A percentile compares a stretch with the other conserved stretches of the same genome.
Conservation (phyloP, 805 yeast genomes). For the Ogataea pilisensis region DNA sequence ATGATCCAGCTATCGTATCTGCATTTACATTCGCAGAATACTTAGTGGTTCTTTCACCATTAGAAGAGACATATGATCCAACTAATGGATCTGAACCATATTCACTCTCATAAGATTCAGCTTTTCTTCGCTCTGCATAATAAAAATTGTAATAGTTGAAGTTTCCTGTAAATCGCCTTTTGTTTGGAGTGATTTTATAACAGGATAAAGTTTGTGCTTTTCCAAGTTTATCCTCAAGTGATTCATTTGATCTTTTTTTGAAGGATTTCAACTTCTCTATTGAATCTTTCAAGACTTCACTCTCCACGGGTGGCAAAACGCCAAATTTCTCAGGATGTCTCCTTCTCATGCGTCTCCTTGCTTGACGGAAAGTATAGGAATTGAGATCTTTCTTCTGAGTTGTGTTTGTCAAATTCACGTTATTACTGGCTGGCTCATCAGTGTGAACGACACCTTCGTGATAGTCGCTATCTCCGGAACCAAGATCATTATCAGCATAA, state of each 20-base stretch:
- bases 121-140: constrained; percentile 10
- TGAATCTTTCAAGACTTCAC: neutral
- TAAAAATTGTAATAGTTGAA: constrained; percentile 16
- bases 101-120: constrained; percentile 7
- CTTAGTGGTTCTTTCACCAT: constrained; percentile 8
- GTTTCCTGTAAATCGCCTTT: constrained; percentile 13
- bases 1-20: constrained; percentile 31
- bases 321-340: neutral
- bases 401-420: neutral
- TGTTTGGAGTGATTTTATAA: constrained; percentile 2
- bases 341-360: neutral
- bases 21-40: constrained; percentile 1
- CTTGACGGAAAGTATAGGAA: neutral
- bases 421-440: neutral
- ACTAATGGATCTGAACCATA: constrained; percentile 11
- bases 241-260: neutral
- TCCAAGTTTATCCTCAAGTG: neutral
- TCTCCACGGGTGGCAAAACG: neutral
- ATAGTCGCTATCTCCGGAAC: too few relatives aligned
- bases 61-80: constrained; percentile 16
- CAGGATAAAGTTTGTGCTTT: constrained; percentile 9
- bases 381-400: neutral
- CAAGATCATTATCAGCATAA: too few relatives aligned
- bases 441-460: neutral
- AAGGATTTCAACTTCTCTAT: constrained; percentile 2